Evolutionary conservation across 768 basidiomycete species (phyloP).

Genomic region (Tricholomella constricta): DNA sequence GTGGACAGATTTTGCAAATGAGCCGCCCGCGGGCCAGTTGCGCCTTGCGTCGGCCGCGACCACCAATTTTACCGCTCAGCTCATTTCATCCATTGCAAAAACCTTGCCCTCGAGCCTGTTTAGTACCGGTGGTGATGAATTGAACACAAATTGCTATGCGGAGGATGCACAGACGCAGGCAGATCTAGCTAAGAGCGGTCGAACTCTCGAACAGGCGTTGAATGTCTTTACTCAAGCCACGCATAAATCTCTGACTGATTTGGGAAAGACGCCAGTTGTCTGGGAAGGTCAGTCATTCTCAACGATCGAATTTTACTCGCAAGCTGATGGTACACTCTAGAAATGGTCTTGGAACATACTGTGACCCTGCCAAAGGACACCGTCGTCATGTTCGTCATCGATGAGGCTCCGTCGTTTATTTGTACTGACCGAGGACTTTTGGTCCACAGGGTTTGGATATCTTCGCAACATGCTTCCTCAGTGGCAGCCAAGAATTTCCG

Average conservation of each 20-base stretch:
- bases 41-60: conserved; percentile 66
- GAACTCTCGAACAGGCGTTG: conserved; percentile 65
- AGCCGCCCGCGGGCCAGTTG: conserved; percentile 85
- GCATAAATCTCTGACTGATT: conserved; percentile 50
- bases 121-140: conserved; percentile 81
- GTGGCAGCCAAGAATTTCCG: conserved; percentile 61
- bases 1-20: conserved; percentile 62
- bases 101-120: conserved; percentile 63
- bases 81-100: conserved; percentile 56
- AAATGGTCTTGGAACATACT: conserved; percentile 62
- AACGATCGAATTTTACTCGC: not conserved
- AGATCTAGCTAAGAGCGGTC: conserved; percentile 48
- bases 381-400: conserved; percentile 51
- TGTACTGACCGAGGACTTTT: not conserved
- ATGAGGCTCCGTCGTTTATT: not conserved
- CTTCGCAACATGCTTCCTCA: conserved; percentile 54
- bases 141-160: conserved; percentile 68
- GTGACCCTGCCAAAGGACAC: conserved; percentile 49
- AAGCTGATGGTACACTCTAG: conserved; percentile 30
- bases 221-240: conserved; percentile 57
- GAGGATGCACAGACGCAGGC: conserved; percentile 61
- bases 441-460: conserved; percentile 65
- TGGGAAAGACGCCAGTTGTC: conserved; percentile 76
- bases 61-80: conserved; percentile 54
- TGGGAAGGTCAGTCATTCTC: conserved; percentile 60